Evolutionary conservation across 495 filamentous ascomycete genomes (phyloP), one percentile per base, ranked within the genome.

Genomic region (Hypoxylon lenormandii): DNA sequence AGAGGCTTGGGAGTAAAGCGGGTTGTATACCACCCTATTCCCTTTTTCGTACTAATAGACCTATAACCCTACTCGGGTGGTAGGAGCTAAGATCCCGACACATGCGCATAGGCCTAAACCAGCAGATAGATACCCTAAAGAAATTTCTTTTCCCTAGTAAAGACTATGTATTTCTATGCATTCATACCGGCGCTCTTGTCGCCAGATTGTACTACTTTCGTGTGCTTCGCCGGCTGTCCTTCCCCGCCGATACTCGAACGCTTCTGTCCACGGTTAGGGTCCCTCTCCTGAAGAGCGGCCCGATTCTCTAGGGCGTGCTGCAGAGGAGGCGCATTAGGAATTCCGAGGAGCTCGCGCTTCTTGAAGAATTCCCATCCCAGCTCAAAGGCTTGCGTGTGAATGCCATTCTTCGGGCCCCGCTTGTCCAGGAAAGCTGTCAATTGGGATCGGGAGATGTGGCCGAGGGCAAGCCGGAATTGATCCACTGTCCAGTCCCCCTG

Each of bases 351-450:
- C 16, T 56, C 52, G 37, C 33, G 16, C 40, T 12, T 56, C 33
- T 56, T 40, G 52, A 56, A 56, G 52, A 56, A 56, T 6, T 23
- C 30, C 23, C 26, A 40, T 4, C 26, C 52, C 12, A 56, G 52
- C 16, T 56, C 8, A 22, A 37, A 56, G 10, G 30, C 52, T 1
- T 2, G 12, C 5, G n/a, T 23, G 5, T 40, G 10, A 5, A 15
- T n/a, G 18, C 52, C 52, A 5, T 30, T 1, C 33, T 18, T 16
- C 4, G 26, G 33, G 5, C 52, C 52, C 0, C 30, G 26, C 40
- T 21, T 23, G 5, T 36, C 33, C 18, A 56, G 4, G 18, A 56
- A 56, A 5, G 12, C 15, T 13, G 52, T 56, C 33, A 56, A 13
- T 21, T 56, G 52, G 15, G 33, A 11, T 1, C 33, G 52, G 8